Evolutionary conservation across 805 yeast genomes (phyloP).

Genomic region (Priceomyces melissophilus): DNA sequence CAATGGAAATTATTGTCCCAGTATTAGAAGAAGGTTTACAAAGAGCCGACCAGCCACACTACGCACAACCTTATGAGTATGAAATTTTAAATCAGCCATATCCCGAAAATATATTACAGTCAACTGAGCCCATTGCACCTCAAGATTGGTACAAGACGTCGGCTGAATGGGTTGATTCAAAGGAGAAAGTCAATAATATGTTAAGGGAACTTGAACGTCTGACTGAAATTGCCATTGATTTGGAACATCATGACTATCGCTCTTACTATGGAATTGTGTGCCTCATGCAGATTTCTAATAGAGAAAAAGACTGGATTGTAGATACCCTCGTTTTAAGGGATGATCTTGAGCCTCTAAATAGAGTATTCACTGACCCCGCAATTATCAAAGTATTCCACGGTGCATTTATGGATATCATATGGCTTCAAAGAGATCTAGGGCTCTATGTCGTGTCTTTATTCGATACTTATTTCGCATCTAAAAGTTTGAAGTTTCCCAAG

Average conservation of each 20-base stretch:
- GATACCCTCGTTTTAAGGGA: constrained; percentile 82
- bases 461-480: constrained; percentile 91
- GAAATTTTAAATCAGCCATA: constrained; percentile 74
- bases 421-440: constrained; percentile 96
- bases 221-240: constrained; percentile 81
- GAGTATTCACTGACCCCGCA: constrained; percentile 73
- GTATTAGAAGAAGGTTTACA: constrained; percentile 22
- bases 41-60: constrained; percentile 53
- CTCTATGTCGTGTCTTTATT: constrained; percentile 83
- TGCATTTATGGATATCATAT: constrained; percentile 91
- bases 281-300: constrained; percentile 85
- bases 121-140: constrained; percentile 45
- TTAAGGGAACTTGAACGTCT: constrained; percentile 46
- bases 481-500: constrained; percentile 72
- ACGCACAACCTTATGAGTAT: constrained; percentile 72
- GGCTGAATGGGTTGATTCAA: constrained; percentile 71
- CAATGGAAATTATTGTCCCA: constrained; percentile 32
- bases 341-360: constrained; percentile 63
- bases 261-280: constrained; percentile 88
- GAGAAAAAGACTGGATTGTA: constrained; percentile 79
- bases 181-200: constrained; percentile 52
- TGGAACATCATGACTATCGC: constrained; percentile 93
- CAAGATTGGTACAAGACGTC: constrained; percentile 62
- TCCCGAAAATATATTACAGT: constrained; percentile 50
- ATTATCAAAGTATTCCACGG: constrained; percentile 93